These are phyloP conservation scores for Taphrina communis DNA, from an alignment of 1,139 yeast genomes.

Conservation along the genomic window DNA sequence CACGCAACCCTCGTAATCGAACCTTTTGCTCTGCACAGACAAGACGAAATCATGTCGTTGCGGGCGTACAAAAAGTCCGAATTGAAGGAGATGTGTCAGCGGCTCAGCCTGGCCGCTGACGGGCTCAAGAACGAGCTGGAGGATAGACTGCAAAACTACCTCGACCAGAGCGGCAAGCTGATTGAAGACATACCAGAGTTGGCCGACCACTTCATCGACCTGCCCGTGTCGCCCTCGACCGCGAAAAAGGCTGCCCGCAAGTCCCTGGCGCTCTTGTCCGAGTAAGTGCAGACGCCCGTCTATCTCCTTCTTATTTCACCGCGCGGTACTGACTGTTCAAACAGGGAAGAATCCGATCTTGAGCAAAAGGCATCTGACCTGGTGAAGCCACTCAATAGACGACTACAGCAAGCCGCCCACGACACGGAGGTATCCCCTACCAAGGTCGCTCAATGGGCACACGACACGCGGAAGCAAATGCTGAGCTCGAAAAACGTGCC, in stretches of 20 bases:
- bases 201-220: conserved; percentile 37
- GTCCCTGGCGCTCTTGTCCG: conserved; percentile 22
- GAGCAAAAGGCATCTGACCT: conserved; percentile 14
- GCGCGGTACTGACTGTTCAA: too few relatives aligned
- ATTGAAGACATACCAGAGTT: conserved; percentile 33
- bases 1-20: too few relatives aligned
- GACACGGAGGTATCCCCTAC: conserved; percentile 34
- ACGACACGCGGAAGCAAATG: conserved; percentile 25
- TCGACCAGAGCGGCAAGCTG: conserved; percentile 22
- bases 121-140: conserved; percentile 37
- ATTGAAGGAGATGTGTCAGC: conserved; percentile 30
- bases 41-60: conserved; percentile 14
- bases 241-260: conserved; percentile 37
- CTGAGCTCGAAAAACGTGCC: conserved; percentile 23
- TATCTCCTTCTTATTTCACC: neutral
- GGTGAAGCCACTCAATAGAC: conserved; percentile 21
- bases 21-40: neutral
- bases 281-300: neutral
- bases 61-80: conserved; percentile 31
- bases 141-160: conserved; percentile 29
- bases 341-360: conserved; percentile 31
- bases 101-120: conserved; percentile 22
- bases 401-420: conserved; percentile 20
- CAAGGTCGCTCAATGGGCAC: conserved; percentile 39
- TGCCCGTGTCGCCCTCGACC: conserved; percentile 37